Evolutionary conservation across 306 rosid species (phyloP), one percentile per base, ranked within the genome.

Genomic region (Gastrolobium bilobum): DNA sequence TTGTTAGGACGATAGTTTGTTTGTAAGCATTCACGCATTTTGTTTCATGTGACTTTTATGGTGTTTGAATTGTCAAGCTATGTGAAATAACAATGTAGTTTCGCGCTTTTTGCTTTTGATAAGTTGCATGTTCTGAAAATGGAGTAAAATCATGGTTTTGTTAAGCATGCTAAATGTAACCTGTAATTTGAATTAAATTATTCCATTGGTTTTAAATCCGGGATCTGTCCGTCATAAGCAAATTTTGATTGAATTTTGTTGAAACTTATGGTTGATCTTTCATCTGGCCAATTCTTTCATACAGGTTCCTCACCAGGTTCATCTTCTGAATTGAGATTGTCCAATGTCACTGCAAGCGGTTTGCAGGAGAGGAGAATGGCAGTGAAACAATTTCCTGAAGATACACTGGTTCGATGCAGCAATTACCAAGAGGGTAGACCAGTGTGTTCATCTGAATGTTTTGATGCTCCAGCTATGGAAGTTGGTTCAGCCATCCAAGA

Each of bases 271-370:
- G 43, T 30, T 75, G 59, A 64, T 79, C 30, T 70, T 77, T 73
- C 50, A 57, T 69, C 52, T 64, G 35, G 53, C 7, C 47, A 47
- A 63, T 74, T 46, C 67, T 75, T 76, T 69, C 83, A 15, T 68
- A 56, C 88, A 86, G 82, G 79, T 82, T 79, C 84, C 77, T 86
- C 86, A 4, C 84, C 58, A 4, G 84, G 78, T 67, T 85, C 88
- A 48, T 86, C 90, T 73, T 84, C 66, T 67, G 88, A 88, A 78
- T 62, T 82, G 44, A 84, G 84, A 82, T 84, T 57, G 40, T 50
- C 73, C 30, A 75, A 54, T 79, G 39, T 82, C 59, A 48, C 82
- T 38, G 58, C 68, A 33, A 70, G 52, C 78, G 73, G 76, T 64
- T 84, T 82, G 38, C 85, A 65, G 52, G 85, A 78, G 58, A 65